Evolutionary conservation across 352 stramenopile genomes (phyloP).

Genomic region (Phytophthora tentaculata): DNA sequence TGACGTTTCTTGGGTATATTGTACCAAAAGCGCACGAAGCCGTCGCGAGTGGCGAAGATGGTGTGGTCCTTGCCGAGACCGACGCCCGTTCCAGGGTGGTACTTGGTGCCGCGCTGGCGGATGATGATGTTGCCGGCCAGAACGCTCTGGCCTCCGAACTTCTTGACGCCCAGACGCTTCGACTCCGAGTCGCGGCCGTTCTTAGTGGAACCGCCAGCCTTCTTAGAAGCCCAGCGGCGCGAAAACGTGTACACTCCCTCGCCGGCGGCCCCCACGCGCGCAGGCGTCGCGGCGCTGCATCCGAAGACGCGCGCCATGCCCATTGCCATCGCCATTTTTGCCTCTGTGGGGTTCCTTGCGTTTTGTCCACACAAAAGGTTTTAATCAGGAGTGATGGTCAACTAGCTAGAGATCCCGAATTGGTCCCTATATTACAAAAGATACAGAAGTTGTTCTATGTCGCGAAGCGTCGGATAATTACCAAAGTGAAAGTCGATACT

Average conservation of each 20-base stretch:
- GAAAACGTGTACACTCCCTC: conserved; percentile 63
- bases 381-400: conserved; percentile 13
- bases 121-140: conserved; percentile 98
- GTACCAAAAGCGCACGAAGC: conserved; percentile 93
- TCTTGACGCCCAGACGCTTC: conserved; percentile 97
- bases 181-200: conserved; percentile 98
- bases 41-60: conserved; percentile 89
- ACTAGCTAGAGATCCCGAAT: not conserved
- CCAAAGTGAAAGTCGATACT: not conserved
- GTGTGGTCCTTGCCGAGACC: conserved; percentile 95
- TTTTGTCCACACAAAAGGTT: conserved; percentile 28
- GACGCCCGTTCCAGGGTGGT: conserved; percentile 94
- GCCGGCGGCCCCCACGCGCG: conserved; percentile 27
- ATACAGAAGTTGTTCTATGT: not conserved
- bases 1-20: conserved; percentile 86
- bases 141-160: conserved; percentile 91
- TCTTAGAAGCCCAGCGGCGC: conserved; percentile 93
- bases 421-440: no score
- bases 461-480: conserved; percentile 16
- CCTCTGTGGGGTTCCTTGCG: not conserved
- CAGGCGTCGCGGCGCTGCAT: conserved; percentile 34
- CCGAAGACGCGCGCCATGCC: conserved; percentile 72
- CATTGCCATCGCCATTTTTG: conserved; percentile 77
- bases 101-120: conserved; percentile 97
- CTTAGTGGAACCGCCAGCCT: conserved; percentile 96